Evolutionary conservation across 768 basidiomycete genomes (phyloP), one percentile per base, ranked within the genome.

Genomic region (Pisolithus orientalis): DNA sequence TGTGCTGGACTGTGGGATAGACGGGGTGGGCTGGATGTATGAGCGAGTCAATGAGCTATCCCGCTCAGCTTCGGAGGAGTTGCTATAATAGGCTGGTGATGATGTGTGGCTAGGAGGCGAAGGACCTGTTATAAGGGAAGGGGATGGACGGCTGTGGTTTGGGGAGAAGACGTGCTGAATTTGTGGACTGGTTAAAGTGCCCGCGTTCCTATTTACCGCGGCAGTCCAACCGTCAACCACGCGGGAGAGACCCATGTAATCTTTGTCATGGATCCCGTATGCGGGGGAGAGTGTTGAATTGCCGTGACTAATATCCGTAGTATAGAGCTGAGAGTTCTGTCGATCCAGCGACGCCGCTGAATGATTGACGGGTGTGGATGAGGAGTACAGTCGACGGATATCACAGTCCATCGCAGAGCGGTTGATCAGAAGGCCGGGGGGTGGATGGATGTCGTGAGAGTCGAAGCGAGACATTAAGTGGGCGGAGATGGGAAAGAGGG

Each of bases 141-240:
- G 69, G 53, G 73, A 68, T 55, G 72, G 71, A 48, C 67, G 59
- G 66, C 74, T 72, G 71, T 75, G 75, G 66, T 75, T 75, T 64
- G 75, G 68, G 68, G 75, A 73, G 64, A 71, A 66, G 50, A 64
- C 49, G 24, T 57, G 58, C 51, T 65, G 58, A 55, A 62, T 49
- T 54, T 56, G 62, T 5, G 56, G 54, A 32, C 65, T 42, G 48
- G 57, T 44, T 47, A 59, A 61, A 48, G 59, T 58, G 42, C 60
- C 58, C 21, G 65, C 57, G 50, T 63, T 68, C 57, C 68, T 73
- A 59, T 71, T 69, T 64, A 70, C 61, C 39, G 62, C 50, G 27
- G 59, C 55, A 49, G 60, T 52, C 70, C 71, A 73, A 56, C 53
- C 45, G 46, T 70, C 72, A 38, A 52, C 28, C 39, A 52, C 58